These are phyloP conservation scores for Malus asiatica DNA, from an alignment of 306 rosid genomes.

Conservation along the genomic window DNA sequence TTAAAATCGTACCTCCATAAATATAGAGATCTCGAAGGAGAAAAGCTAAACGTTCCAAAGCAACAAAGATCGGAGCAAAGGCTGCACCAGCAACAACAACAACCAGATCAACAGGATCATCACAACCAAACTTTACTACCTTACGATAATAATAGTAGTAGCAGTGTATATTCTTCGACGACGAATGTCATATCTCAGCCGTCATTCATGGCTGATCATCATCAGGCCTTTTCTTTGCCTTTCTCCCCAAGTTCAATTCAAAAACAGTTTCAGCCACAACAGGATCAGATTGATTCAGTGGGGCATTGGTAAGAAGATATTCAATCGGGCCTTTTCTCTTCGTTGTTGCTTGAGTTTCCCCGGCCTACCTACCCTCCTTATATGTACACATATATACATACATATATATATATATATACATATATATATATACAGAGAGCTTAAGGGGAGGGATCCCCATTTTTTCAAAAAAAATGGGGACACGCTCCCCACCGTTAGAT, in stretches of 20 bases:
- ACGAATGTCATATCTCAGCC: conserved; percentile 39
- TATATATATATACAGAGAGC: no score
- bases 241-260: conserved; percentile 51
- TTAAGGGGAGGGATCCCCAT: no score
- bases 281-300: conserved; percentile 21
- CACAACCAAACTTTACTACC: conserved; percentile 10
- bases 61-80: conserved; percentile 21
- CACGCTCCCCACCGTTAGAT: no score
- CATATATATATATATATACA: no score
- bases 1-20: conserved; percentile 53
- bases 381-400: no score
- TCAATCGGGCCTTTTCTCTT: no score
- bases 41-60: conserved; percentile 51
- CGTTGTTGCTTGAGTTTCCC: no score
- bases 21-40: conserved; percentile 64
- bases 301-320: conserved; percentile 7
- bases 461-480: no score
- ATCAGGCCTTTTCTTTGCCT: conserved; percentile 22
- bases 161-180: conserved; percentile 36
- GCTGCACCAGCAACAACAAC: conserved; percentile 7
- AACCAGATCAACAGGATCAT: conserved; percentile 14
- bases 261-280: conserved; percentile 49
- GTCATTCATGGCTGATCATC: conserved; percentile 44
- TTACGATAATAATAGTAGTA: not conserved
- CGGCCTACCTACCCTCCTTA: no score